phyloP scores from a whole-genome alignment of 306 rosid species.

The Begonia peltatifolia region DNA sequence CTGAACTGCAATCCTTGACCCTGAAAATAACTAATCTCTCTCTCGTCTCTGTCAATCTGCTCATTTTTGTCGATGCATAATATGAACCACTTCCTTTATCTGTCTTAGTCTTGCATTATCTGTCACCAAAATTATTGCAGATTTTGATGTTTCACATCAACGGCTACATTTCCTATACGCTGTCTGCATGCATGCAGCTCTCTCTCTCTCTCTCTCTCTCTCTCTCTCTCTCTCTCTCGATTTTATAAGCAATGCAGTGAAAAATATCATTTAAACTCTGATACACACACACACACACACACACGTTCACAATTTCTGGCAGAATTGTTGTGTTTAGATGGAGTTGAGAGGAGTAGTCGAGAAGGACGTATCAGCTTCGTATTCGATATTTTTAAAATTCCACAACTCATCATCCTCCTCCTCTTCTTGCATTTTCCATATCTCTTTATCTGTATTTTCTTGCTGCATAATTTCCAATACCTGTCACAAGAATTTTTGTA shows the following conservation, averaged over 20 bases:
- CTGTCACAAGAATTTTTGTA: slow-evolving; percentile 14
- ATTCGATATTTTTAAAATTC: slow-evolving; percentile 86
- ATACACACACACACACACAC: too few relatives aligned
- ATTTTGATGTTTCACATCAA: too few relatives aligned
- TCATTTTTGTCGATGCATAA: too few relatives aligned
- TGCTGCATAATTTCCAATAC: slow-evolving; percentile 71
- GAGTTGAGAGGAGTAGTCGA: slow-evolving; percentile 49
- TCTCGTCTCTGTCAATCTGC: too few relatives aligned
- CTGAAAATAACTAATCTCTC: too few relatives aligned
- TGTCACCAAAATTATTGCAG: too few relatives aligned
- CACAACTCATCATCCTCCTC: slow-evolving; percentile 63
- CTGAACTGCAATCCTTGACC: too few relatives aligned
- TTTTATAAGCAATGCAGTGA: slow-evolving; percentile 9
- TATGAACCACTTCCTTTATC: too few relatives aligned
- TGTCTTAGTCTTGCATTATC: too few relatives aligned
- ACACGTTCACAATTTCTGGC: too few relatives aligned
- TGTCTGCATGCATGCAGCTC: slow-evolving; percentile 7
- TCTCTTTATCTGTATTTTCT: slow-evolving; percentile 42
- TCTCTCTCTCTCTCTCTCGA: background rate
- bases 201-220: background rate
- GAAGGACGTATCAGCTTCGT: slow-evolving; percentile 63
- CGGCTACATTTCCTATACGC: too few relatives aligned
- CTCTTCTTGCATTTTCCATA: slow-evolving; percentile 80
- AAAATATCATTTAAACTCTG: slow-evolving; percentile 11
- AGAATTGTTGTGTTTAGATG: background rate